Evolutionary conservation across 2,329 filamentous ascomycete species (phyloP).

Genomic region (Elsinoe fawcettii): DNA sequence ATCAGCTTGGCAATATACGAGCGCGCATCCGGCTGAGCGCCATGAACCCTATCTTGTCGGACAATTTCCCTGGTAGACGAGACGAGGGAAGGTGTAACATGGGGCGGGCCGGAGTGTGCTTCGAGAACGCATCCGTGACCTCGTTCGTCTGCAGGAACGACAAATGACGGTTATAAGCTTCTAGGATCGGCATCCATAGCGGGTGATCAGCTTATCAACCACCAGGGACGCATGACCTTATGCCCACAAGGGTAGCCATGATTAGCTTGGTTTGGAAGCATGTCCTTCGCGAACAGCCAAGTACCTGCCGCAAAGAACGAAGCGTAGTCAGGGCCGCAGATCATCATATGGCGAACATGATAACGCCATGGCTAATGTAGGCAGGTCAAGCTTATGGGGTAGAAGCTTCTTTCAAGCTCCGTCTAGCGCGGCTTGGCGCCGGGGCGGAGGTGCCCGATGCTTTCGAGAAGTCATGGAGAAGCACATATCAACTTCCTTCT

Average conservation of each 20-base stretch:
- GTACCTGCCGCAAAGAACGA: background rate
- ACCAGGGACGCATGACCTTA: background rate
- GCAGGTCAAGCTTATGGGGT: background rate
- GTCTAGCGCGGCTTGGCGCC: background rate
- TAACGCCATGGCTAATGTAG: slow-evolving; percentile 3
- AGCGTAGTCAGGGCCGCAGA: background rate
- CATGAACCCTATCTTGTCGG: background rate
- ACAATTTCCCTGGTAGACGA: background rate
- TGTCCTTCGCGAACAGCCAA: background rate
- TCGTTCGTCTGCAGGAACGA: background rate
- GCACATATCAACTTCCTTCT: background rate
- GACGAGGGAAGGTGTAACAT: background rate
- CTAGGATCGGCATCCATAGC: background rate
- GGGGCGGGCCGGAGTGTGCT: background rate
- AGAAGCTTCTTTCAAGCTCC: slow-evolving; percentile 1
- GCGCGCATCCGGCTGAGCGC: background rate
- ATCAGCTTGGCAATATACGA: background rate
- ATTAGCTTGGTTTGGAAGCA: background rate
- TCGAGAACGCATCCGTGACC: background rate
- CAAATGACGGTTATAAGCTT: background rate
- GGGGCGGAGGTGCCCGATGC: background rate
- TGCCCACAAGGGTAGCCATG: background rate
- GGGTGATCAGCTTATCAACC: background rate
- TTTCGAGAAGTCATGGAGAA: background rate
- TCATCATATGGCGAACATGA: background rate